phyloP scores from a whole-genome alignment of 352 stramenopile genomes.

The Phytophthora pisi region DNA sequence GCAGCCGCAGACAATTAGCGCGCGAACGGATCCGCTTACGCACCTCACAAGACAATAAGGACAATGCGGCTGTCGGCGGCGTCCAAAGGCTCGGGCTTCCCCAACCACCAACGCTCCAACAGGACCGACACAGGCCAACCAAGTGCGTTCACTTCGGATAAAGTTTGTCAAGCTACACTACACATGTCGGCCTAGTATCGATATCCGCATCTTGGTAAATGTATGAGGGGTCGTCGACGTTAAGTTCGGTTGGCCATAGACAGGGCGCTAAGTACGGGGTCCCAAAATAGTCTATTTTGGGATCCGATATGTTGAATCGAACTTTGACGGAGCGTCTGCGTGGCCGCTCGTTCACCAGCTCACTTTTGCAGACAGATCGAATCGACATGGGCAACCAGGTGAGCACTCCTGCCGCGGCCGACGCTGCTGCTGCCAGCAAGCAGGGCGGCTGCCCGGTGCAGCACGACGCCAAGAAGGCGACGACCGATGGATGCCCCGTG shows the following conservation, averaged over 20 bases:
- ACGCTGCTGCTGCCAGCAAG: slow-evolving; percentile 15
- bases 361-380: slow-evolving; percentile 13
- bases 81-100: slow-evolving; percentile 9
- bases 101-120: slow-evolving; percentile 23
- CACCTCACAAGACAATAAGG: slow-evolving; percentile 83
- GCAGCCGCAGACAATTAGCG: slow-evolving; percentile 3
- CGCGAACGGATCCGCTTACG: slow-evolving; percentile 27
- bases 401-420: slow-evolving; percentile 41
- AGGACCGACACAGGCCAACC: slow-evolving; percentile 33
- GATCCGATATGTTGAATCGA: not conserved
- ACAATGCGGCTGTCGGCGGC: slow-evolving; percentile 36
- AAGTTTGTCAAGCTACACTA: slow-evolving; percentile 19
- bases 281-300: not conserved
- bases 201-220: slow-evolving; percentile 25
- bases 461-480: slow-evolving; percentile 42
- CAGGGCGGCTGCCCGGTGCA: slow-evolving; percentile 57
- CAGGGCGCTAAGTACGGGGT: slow-evolving; percentile 12
- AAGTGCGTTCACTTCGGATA: slow-evolving; percentile 33
- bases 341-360: slow-evolving; percentile 20
- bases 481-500: slow-evolving; percentile 56
- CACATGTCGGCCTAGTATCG: not conserved
- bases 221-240: not conserved
- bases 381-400: slow-evolving; percentile 72
- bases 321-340: not conserved
- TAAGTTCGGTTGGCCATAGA: slow-evolving; percentile 10